These are phyloP conservation scores for Jamesozyma hellenica DNA, from an alignment of 805 yeast genomes.

Conservation along the genomic window DNA sequence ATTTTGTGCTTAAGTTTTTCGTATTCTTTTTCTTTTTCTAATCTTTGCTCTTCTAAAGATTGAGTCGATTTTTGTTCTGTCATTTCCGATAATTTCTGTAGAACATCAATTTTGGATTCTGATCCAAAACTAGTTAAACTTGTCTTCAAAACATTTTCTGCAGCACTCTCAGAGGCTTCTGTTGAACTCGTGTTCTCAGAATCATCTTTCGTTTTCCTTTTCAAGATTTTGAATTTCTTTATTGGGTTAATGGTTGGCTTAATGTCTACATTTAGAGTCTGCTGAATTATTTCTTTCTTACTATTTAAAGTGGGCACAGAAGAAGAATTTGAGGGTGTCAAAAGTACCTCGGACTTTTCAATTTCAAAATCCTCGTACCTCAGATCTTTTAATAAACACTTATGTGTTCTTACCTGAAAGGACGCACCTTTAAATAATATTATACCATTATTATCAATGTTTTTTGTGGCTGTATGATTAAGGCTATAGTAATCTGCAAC, in stretches of 20 bases:
- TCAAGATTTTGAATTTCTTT: conserved; percentile 5
- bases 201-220: conserved; percentile 2
- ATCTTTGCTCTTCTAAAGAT: conserved; percentile 5
- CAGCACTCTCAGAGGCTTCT: too few relatives aligned
- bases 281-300: too few relatives aligned
- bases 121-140: too few relatives aligned
- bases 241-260: too few relatives aligned
- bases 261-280: too few relatives aligned
- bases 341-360: too few relatives aligned
- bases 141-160: too few relatives aligned
- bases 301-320: neutral
- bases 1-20: conserved; percentile 33
- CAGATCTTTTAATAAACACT: conserved; percentile 15
- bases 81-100: neutral
- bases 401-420: conserved; percentile 9
- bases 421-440: conserved; percentile 30
- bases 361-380: conserved; percentile 4
- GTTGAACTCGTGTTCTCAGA: too few relatives aligned
- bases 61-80: neutral
- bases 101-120: neutral
- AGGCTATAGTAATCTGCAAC: conserved; percentile 56
- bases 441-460: conserved; percentile 32
- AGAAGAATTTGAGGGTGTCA: neutral
- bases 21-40: conserved; percentile 36
- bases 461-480: conserved; percentile 44